Percentiles rank a stretch among this genome's conserved stretches.
Conservation (phyloP, 495 filamentous ascomycete genomes). For the Copromyces sp. region DNA sequence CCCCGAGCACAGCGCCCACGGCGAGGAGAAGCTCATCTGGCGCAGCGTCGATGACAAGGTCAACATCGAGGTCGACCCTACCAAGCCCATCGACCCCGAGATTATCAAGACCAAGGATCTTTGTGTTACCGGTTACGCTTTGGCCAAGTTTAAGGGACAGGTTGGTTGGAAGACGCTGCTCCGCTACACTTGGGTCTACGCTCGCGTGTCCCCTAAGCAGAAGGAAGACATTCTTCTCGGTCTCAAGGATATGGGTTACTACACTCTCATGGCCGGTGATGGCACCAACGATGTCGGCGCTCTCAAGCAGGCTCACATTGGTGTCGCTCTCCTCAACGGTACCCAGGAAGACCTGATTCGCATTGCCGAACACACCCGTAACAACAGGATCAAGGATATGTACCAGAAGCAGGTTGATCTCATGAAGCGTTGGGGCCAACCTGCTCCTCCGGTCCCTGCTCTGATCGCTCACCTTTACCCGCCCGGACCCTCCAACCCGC, state of each 20-base stretch:
- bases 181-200: slow-evolving; percentile 93
- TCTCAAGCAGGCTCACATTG: slow-evolving; percentile 95
- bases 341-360: slow-evolving; percentile 80
- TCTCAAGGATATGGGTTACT: slow-evolving; percentile 92
- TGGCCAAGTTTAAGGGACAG: slow-evolving; percentile 80
- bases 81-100: slow-evolving; percentile 65
- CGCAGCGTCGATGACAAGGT: slow-evolving; percentile 86
- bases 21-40: slow-evolving; percentile 81
- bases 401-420: slow-evolving; percentile 91
- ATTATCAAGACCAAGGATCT: slow-evolving; percentile 85
- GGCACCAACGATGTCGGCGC: slow-evolving; percentile 98
- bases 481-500: slow-evolving; percentile 82
- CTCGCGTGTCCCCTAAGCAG: slow-evolving; percentile 94
- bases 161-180: slow-evolving; percentile 61
- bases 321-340: slow-evolving; percentile 91
- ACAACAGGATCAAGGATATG: slow-evolving; percentile 94
- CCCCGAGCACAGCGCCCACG: slow-evolving; percentile 71
- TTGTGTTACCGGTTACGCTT: slow-evolving; percentile 90
- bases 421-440: slow-evolving; percentile 91
- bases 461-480: slow-evolving; percentile 93
- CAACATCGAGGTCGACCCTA: slow-evolving; percentile 79
- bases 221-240: slow-evolving; percentile 98
- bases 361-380: slow-evolving; percentile 86
- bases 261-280: slow-evolving; percentile 97
- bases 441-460: slow-evolving; percentile 75